A percentile compares a stretch with the other conserved stretches of the same genome.
phyloP scores from a whole-genome alignment of 805 yeast species.

The Metschnikowia similis region DNA sequence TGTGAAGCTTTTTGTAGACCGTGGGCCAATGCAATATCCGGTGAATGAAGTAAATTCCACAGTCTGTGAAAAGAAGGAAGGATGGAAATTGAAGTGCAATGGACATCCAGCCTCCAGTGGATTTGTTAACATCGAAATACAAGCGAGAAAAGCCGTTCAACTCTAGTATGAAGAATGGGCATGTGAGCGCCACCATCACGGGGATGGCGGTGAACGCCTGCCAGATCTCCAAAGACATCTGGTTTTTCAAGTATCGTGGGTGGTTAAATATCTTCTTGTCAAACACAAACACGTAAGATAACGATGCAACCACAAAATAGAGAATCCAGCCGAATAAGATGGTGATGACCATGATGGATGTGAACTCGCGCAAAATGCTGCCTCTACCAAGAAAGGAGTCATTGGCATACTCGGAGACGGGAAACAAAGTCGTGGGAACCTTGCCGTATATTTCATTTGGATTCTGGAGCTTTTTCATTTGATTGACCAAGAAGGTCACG shows the following conservation, averaged over 20 bases:
- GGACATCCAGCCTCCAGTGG: constrained; percentile 66
- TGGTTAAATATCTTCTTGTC: constrained; percentile 91
- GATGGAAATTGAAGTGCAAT: constrained; percentile 63
- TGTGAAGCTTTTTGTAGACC: constrained; percentile 82
- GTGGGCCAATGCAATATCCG: constrained; percentile 91
- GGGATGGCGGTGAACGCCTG: constrained; percentile 84
- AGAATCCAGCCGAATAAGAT: constrained; percentile 84
- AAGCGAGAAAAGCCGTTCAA: constrained; percentile 77
- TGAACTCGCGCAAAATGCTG: constrained; percentile 63
- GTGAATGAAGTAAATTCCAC: constrained; percentile 87
- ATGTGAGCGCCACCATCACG: constrained; percentile 77
- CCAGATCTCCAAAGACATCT: constrained; percentile 76
- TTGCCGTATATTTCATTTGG: constrained; percentile 54
- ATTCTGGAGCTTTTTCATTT: constrained; percentile 23
- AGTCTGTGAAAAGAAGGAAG: constrained; percentile 90
- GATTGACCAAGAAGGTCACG: constrained; percentile 10
- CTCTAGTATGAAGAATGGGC: constrained; percentile 87
- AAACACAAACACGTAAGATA: constrained; percentile 75
- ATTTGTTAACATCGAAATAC: constrained; percentile 60
- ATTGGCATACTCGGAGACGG: constrained; percentile 52
- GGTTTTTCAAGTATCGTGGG: constrained; percentile 93
- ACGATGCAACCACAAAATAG: constrained; percentile 68
- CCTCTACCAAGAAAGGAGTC: constrained; percentile 71
- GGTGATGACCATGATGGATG: constrained; percentile 65
- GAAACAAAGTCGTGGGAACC: constrained; percentile 58